Conservation (phyloP, 176 grass and related monocot genomes). For the Secale cereale region DNA sequence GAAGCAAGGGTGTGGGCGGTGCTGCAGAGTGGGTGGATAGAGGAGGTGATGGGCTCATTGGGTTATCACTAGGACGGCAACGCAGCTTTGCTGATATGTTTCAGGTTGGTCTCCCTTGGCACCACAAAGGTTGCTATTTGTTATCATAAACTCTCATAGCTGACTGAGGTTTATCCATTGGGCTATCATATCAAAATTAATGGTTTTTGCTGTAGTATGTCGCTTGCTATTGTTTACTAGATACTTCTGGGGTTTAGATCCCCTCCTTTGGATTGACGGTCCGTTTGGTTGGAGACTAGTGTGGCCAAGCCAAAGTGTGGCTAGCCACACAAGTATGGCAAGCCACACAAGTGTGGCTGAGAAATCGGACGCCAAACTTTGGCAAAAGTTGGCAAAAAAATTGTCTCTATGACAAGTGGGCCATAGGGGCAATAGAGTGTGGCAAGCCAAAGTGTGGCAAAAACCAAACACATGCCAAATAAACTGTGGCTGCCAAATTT, state of each 20-base stretch:
- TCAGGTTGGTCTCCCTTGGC: conserved; percentile 59
- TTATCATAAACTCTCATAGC: conserved; percentile 5
- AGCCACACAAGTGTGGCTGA: no score
- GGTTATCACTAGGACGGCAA: conserved; percentile 63
- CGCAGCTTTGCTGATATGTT: conserved; percentile 81
- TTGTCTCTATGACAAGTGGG: no score
- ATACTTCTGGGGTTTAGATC: neutral
- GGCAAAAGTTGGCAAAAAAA: no score
- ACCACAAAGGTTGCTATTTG: neutral
- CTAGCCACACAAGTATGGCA: no score
- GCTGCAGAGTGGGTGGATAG: conserved; percentile 58
- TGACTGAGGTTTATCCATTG: neutral
- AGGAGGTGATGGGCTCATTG: conserved; percentile 66
- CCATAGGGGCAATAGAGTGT: no score
- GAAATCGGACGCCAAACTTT: no score
- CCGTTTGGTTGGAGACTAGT: no score
- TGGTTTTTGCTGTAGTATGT: neutral
- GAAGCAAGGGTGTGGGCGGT: conserved; percentile 30
- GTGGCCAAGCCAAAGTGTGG: no score
- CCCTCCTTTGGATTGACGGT: neutral
- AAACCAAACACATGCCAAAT: no score
- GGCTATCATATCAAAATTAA: neutral
- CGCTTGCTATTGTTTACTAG: neutral
- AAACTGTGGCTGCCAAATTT: no score
- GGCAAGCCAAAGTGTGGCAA: no score